Evolutionary conservation across 164 flowering plant species (phyloP).

Genomic region (Dillenia turbinata): DNA sequence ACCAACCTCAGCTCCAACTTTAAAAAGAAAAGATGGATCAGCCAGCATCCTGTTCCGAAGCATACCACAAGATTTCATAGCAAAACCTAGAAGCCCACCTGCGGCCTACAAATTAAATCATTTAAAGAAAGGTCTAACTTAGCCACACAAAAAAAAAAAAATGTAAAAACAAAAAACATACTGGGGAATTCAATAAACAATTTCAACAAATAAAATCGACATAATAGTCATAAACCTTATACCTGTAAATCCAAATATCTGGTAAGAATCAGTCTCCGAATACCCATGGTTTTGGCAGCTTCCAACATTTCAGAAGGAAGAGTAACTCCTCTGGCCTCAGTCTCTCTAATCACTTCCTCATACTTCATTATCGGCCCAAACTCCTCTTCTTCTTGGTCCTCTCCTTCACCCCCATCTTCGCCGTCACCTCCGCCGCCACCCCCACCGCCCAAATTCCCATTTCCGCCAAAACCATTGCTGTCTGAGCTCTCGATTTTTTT

Average conservation of each 20-base stretch:
- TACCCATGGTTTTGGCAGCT: constrained; percentile 61
- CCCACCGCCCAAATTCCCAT: constrained; percentile 42
- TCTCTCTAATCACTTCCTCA: constrained; percentile 60
- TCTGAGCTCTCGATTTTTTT: too few species aligned
- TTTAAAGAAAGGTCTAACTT: background rate
- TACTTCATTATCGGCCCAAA: constrained; percentile 66
- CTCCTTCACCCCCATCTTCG: constrained; percentile 29
- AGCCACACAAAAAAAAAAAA: background rate
- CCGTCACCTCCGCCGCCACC: constrained; percentile 49
- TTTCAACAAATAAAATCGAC: too few species aligned
- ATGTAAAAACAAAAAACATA: background rate
- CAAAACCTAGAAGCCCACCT: constrained; percentile 45
- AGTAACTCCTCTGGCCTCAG: constrained; percentile 43
- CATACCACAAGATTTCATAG: constrained; percentile 41
- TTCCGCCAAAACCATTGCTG: constrained; percentile 34
- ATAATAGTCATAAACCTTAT: too few species aligned
- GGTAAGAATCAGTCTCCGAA: constrained; percentile 48
- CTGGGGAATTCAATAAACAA: too few species aligned
- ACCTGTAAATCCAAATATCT: constrained; percentile 86
- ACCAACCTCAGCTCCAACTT: constrained; percentile 64
- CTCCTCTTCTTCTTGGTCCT: constrained; percentile 55
- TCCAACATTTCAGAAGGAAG: constrained; percentile 76
- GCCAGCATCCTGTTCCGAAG: constrained; percentile 65
- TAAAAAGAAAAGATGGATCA: constrained; percentile 67
- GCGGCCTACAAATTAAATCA: constrained; percentile 29